Base-by-base conservation (phyloP, 2,329 filamentous ascomycete genomes). In the Talaromyces amestolkiae region DNA sequence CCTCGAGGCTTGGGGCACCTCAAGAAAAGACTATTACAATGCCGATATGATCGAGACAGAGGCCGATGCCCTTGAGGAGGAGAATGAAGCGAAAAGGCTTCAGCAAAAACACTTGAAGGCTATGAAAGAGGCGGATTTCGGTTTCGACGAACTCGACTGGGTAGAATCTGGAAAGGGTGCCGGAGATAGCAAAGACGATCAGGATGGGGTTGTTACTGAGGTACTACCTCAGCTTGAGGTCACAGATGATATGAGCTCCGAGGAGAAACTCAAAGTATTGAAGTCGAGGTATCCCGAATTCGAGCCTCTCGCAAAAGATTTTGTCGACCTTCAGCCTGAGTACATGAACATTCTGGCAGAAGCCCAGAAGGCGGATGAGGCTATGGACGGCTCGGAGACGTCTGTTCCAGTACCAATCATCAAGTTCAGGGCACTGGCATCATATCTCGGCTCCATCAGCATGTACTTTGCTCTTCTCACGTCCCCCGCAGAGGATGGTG, bases 391-490 rank as follows among this genome's bases (percentile, higher is more conserved):
- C 82, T 71, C 77, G 79, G 11, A 79, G 76, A 66, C 83, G 22
- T 69, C 69, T 22, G 67, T 73, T 3, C 86, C 86, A 2, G 76
- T 89, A n/a, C 81, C 86, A 24, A 82, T 88, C 9, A 83, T 92
- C 66, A 95, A 94, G 76, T 89, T 91, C 74, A 89, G 92, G 76
- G 88, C 93, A 11, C 82, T 96, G 45, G 89, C 91, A 5, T 91
- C 93, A 66, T 98, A 99, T 74, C 83, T 98, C 27, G 92, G 91
- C 51, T 86, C 92, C 1, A 83, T 99, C 70, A 89, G 91, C 58
- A 93, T 97, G 87, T 99, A 99, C 78, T 97, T 99, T 76, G 91
- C 93, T 43, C 86, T 98, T 41, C 81, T 99, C n/a, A 92, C 92
- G 11, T 96, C 92, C 0, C 89, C 92, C 0, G 85, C 89, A 2